Evolutionary conservation across 345 rosid species (phyloP).

Genomic region (Abelmoschus esculentus): DNA sequence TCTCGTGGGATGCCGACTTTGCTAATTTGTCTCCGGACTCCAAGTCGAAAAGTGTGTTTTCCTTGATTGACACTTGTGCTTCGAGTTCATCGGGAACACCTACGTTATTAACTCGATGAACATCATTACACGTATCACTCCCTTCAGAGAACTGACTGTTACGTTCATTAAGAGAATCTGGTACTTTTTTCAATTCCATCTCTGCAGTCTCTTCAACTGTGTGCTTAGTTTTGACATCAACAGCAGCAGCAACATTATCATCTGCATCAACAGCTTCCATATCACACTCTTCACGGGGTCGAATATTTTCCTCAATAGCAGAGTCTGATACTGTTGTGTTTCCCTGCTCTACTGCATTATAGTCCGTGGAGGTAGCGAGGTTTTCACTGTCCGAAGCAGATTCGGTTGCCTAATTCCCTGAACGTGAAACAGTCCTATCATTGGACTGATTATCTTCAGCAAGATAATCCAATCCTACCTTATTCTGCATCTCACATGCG

Average conservation of each 20-base stretch:
- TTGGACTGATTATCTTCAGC: constrained; percentile 11
- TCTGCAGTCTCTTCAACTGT: constrained; percentile 16
- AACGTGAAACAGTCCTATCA: constrained; percentile 16
- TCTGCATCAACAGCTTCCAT: neutral
- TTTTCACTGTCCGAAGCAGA: constrained; percentile 13
- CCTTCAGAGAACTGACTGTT: neutral
- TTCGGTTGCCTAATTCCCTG: constrained; percentile 14
- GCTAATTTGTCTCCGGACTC: neutral
- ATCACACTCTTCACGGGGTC: neutral
- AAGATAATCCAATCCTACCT: constrained; percentile 11
- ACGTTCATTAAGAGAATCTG: constrained; percentile 11
- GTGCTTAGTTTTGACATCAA: constrained; percentile 16
- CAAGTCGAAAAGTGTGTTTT: neutral
- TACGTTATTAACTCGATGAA: neutral
- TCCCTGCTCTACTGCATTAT: neutral
- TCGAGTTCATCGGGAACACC: neutral
- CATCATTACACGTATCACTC: neutral
- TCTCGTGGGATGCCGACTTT: neutral
- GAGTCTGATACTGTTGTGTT: constrained; percentile 6
- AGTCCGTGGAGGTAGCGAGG: neutral
- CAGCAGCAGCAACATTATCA: constrained; percentile 14
- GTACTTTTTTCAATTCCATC: neutral
- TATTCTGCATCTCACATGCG: constrained; percentile 8
- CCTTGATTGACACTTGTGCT: neutral
- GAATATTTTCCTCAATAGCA: neutral